A percentile compares a stretch with the other conserved stretches of the same genome.
These are phyloP conservation scores for Phytophthora megakarya DNA, from an alignment of 352 stramenopile genomes.

Conservation along the genomic window DNA sequence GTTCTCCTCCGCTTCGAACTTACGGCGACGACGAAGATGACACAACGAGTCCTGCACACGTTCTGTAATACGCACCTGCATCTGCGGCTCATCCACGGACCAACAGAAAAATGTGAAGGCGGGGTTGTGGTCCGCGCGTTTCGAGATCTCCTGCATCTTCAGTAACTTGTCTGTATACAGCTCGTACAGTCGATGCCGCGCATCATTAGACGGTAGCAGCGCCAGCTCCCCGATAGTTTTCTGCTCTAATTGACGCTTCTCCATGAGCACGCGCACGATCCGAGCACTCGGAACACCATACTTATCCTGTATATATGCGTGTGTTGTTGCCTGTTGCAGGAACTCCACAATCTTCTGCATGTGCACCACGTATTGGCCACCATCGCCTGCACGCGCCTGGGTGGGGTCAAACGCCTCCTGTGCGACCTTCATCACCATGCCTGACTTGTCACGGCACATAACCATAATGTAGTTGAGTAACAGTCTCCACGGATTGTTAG, in stretches of 20 bases:
- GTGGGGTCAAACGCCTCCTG: constrained; percentile 72
- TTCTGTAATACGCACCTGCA: constrained; percentile 67
- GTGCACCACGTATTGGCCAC: constrained; percentile 89
- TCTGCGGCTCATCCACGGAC: constrained; percentile 75
- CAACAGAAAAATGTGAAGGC: constrained; percentile 89
- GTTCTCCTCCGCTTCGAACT: constrained; percentile 82
- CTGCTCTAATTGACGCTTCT: constrained; percentile 88
- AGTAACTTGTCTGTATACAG: constrained; percentile 76
- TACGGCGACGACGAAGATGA: constrained; percentile 68
- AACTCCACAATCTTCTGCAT: constrained; percentile 90
- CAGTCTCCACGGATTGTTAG: constrained; percentile 82
- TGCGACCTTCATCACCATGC: constrained; percentile 86
- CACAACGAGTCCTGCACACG: constrained; percentile 75
- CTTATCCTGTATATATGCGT: constrained; percentile 84
- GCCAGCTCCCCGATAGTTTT: constrained; percentile 86
- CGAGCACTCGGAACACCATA: constrained; percentile 81
- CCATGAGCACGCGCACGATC: constrained; percentile 84
- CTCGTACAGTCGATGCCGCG: constrained; percentile 81
- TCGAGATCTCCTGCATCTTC: constrained; percentile 87
- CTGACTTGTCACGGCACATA: constrained; percentile 90
- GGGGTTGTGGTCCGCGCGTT: constrained; percentile 89
- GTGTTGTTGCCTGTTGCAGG: constrained; percentile 75
- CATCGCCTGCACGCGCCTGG: constrained; percentile 64
- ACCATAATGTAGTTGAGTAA: constrained; percentile 90
- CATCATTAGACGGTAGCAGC: constrained; percentile 82